phyloP scores from a whole-genome alignment of 2,329 filamentous ascomycete genomes.

The Diplodia seriata region DNA sequence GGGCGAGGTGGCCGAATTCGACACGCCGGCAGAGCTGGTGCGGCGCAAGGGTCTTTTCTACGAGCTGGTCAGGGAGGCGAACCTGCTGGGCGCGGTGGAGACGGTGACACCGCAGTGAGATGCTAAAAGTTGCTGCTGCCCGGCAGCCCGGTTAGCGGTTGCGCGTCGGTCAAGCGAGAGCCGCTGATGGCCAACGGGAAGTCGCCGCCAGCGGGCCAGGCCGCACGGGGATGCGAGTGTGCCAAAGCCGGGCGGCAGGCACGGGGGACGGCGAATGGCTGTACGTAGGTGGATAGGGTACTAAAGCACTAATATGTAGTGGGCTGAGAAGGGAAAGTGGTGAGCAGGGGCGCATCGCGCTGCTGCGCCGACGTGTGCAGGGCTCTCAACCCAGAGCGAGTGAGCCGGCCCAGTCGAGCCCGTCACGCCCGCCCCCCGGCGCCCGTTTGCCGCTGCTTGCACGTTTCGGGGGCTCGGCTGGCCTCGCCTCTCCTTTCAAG shows the following conservation, averaged over 20 bases:
- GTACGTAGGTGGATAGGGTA: slow-evolving; percentile 21
- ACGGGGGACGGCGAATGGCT: slow-evolving; percentile 19
- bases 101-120: slow-evolving; percentile 29
- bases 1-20: slow-evolving; percentile 90
- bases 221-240: slow-evolving; percentile 23
- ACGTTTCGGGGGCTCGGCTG: slow-evolving; percentile 6
- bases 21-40: slow-evolving; percentile 80
- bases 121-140: slow-evolving; percentile 15
- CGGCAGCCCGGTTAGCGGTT: slow-evolving; percentile 31
- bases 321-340: slow-evolving; percentile 28
- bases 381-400: background rate
- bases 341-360: slow-evolving; percentile 5
- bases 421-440: background rate
- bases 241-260: slow-evolving; percentile 24
- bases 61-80: slow-evolving; percentile 89
- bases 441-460: background rate
- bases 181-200: slow-evolving; percentile 5
- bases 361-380: slow-evolving; percentile 1
- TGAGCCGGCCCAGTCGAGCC: background rate
- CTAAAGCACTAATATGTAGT: slow-evolving; percentile 12
- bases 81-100: slow-evolving; percentile 63
- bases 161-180: slow-evolving; percentile 13
- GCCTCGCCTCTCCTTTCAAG: background rate
- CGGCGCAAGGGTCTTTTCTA: slow-evolving; percentile 81
- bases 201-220: slow-evolving; percentile 25